These are phyloP conservation scores for Barbatosphaeria neglecta DNA, from an alignment of 495 filamentous ascomycete genomes.

Conservation along the genomic window DNA sequence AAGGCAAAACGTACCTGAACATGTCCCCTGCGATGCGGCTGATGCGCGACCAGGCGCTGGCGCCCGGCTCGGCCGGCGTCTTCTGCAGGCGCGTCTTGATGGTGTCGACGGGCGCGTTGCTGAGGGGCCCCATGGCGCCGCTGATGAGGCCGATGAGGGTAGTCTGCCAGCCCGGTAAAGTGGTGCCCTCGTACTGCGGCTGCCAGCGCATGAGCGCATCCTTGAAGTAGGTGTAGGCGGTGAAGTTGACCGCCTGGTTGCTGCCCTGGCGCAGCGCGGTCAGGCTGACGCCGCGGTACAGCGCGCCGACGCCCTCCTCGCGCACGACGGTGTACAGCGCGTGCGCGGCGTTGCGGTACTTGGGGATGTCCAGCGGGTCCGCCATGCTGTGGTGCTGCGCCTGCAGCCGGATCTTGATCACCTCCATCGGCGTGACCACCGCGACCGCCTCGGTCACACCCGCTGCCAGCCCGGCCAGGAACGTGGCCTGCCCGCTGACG, in stretches of 20 bases:
- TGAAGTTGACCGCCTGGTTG: constrained; percentile 99
- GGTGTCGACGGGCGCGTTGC: constrained; percentile 96
- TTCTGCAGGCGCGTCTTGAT: constrained; percentile 97
- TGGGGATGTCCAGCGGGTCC: constrained; percentile 80
- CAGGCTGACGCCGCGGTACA: constrained; percentile 88
- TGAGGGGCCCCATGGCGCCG: constrained; percentile 89
- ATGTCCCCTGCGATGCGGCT: constrained; percentile 72
- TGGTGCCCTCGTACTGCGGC: constrained; percentile 41
- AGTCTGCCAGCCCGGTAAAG: constrained; percentile 80
- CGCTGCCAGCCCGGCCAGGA: constrained; percentile 81
- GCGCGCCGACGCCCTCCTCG: constrained; percentile 76
- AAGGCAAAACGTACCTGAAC: constrained; percentile 54
- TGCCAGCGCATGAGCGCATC: constrained; percentile 58
- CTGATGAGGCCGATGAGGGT: constrained; percentile 81
- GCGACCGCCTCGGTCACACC: constrained; percentile 94
- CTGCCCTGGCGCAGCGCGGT: constrained; percentile 89
- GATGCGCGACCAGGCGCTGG: constrained; percentile 68
- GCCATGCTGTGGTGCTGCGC: constrained; percentile 92
- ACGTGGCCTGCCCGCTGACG: constrained; percentile 66
- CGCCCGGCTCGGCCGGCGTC: constrained; percentile 69
- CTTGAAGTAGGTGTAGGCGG: constrained; percentile 92
- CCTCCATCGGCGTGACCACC: constrained; percentile 96
- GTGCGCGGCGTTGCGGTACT: constrained; percentile 96
- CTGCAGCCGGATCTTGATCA: constrained; percentile 95
- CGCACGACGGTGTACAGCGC: constrained; percentile 83